These are phyloP conservation scores for Daucus carota DNA, from an alignment of 129 eudicot genomes.

Conservation along the genomic window DH1_v3.0 NC_030381.2:7368001-7368500, in stretches of 20 bases:
- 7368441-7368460: slow-evolving; percentile 22
- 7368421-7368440: slow-evolving; percentile 16
- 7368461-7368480: slow-evolving; percentile 25
- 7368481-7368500: slow-evolving; percentile 8
- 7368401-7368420: slow-evolving; percentile 22
- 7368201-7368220: slow-evolving; percentile 19
- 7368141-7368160: slow-evolving; percentile 16
- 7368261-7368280: slow-evolving; percentile 21
- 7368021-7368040: slow-evolving; percentile 17
- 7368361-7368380: slow-evolving; percentile 18
- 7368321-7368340: slow-evolving; percentile 28
- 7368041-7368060: slow-evolving; percentile 24
- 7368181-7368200: slow-evolving; percentile 26
- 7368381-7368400: slow-evolving; percentile 21
- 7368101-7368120: slow-evolving; percentile 31
- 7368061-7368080: slow-evolving; percentile 19
- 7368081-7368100: slow-evolving; percentile 22
- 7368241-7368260: slow-evolving; percentile 17
- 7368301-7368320: slow-evolving; percentile 7
- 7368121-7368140: slow-evolving; percentile 24
- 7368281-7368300: slow-evolving; percentile 8
- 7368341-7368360: slow-evolving; percentile 15
- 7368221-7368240: slow-evolving; percentile 18
- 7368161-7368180: slow-evolving; percentile 26
- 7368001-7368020: slow-evolving; percentile 4